Evolutionary conservation across 2,329 filamentous ascomycete species (phyloP).

Genomic region (Blastomyces emzantsi): DNA sequence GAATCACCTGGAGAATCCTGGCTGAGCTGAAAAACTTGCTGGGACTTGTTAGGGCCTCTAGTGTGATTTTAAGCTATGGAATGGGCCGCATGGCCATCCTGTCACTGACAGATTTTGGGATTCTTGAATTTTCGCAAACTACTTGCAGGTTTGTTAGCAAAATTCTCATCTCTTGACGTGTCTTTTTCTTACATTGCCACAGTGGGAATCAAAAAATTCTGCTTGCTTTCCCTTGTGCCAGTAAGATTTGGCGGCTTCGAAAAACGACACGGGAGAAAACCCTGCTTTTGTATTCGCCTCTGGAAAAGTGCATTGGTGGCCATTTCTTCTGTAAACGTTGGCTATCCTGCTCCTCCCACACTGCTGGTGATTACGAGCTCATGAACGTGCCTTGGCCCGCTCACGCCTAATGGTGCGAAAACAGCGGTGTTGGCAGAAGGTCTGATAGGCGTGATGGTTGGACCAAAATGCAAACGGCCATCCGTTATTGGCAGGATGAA

Average conservation of each 20-base stretch:
- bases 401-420: background rate
- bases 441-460: background rate
- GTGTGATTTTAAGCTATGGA: background rate
- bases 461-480: background rate
- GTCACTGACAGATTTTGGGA: background rate
- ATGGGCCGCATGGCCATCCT: background rate
- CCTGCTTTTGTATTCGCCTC: slow-evolving; percentile 4
- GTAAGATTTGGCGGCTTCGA: background rate
- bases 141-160: background rate
- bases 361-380: background rate
- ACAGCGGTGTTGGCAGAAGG: background rate
- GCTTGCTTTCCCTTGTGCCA: background rate
- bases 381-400: background rate
- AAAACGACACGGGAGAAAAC: background rate
- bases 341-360: background rate
- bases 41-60: background rate
- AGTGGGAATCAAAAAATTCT: background rate
- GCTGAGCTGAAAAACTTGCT: background rate
- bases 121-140: background rate
- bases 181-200: slow-evolving; percentile 1
- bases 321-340: no score
- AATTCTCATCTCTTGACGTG: slow-evolving; percentile 1
- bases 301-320: background rate
- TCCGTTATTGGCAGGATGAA: background rate
- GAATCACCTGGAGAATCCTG: background rate